Base-by-base conservation (phyloP, 306 rosid species). In the Amphicarpaea edgeworthii region DNA sequence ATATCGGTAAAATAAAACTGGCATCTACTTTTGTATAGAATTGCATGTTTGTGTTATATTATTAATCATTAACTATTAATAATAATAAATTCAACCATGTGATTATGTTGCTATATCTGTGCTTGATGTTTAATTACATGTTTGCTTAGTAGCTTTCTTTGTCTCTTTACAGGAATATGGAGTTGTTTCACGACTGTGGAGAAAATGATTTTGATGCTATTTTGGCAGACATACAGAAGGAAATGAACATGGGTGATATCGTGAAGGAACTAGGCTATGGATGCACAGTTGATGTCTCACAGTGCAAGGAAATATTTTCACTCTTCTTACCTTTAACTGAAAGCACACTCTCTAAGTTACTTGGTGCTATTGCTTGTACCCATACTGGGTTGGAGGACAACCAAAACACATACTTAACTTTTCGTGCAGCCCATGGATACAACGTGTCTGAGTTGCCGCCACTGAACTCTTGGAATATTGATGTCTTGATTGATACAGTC, bases 251-350 rank as follows among this genome's bases (percentile, higher is more conserved):
- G 93, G 98, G 96, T 49, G 99, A 96, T 79, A 82, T 96, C 49
- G 82, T 96, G 88, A 93, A 96, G 89, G 99, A 96, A 81, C 88
- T 96, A 68, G 99, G 99, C 77, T 96, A 96, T 86, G 98, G 98
- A 49, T 96, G 99, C 86, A 92, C 96, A 5, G 87, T 91, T 75
- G 93, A 88, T 76, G 83, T 83, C 28, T 77, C 91, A 6, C 99
- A 90, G 77, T 96, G 98, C 91, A 87, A 80, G 83, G 98, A 96
- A 79, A 86, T 96, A 73, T 79, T 96, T 45, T 96, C 99, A 1
- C 96, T 96, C 73, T 93, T 92, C 87, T 88, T 77, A 77, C 99
- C 99, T 45, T 83, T 96, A 79, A 87, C 92, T 45, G 99, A 90
- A 82, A 68, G 61, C 55, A 85, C 86, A 54, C 82, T 96, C 67